Percentiles rank a stretch among this genome's conserved stretches.
Conservation (phyloP, 1,284 basidiomycete species). For the Inonotus obliquus region DNA sequence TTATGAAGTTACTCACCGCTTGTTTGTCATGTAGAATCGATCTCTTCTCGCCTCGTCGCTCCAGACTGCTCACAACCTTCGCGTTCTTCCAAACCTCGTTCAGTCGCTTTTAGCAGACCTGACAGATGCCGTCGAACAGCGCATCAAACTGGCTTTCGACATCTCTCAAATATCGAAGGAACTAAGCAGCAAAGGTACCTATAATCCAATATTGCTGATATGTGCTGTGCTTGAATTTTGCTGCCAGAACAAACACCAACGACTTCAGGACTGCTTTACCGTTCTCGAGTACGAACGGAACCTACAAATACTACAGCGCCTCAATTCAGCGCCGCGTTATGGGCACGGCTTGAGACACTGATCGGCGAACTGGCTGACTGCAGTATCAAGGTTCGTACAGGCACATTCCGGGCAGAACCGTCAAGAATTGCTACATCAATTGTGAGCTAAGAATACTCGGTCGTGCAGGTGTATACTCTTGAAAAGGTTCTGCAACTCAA, state of each 20-base stretch:
- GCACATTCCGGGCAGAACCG: neutral
- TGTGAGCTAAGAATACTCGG: neutral
- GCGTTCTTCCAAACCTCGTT: slow-evolving; percentile 80
- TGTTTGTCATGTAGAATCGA: slow-evolving; percentile 78
- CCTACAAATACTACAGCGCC: slow-evolving; percentile 79
- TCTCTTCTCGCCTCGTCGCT: slow-evolving; percentile 85
- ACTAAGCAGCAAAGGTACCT: slow-evolving; percentile 66
- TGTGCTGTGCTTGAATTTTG: neutral
- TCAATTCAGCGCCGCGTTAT: slow-evolving; percentile 79
- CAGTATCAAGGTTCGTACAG: slow-evolving; percentile 71
- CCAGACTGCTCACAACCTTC: slow-evolving; percentile 92
- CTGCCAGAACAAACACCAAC: slow-evolving; percentile 36
- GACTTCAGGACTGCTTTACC: slow-evolving; percentile 52
- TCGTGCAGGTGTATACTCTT: slow-evolving; percentile 77
- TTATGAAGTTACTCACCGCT: neutral
- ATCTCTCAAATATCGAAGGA: slow-evolving; percentile 82
- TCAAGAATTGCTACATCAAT: neutral
- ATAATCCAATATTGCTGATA: slow-evolving; percentile 43
- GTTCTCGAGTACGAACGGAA: slow-evolving; percentile 78
- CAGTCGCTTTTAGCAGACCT: slow-evolving; percentile 77
- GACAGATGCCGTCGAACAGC: slow-evolving; percentile 77
- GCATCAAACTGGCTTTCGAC: slow-evolving; percentile 83
- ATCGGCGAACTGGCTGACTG: slow-evolving; percentile 88
- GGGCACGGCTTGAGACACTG: slow-evolving; percentile 77
- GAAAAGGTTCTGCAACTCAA: slow-evolving; percentile 92